phyloP scores from a whole-genome alignment of 2,329 filamentous ascomycete species.

The Coniochaeta sp. region DNA sequence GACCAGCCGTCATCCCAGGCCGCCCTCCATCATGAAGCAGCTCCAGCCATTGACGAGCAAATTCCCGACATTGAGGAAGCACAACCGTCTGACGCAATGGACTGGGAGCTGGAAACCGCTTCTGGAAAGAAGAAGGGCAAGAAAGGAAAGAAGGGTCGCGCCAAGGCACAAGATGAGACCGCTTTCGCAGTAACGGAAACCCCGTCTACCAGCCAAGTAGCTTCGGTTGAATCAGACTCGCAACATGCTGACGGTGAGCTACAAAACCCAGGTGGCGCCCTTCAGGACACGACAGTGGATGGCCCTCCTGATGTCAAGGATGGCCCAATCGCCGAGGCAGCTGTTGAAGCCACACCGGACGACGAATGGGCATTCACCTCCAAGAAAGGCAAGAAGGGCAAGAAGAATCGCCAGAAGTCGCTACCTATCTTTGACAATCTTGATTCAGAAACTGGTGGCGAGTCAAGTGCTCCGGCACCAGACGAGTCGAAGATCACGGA shows the following conservation, averaged over 20 bases:
- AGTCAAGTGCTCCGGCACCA: not conserved
- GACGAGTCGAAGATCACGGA: not conserved
- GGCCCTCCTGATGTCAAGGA: conserved; percentile 11
- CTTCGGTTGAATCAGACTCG: not conserved
- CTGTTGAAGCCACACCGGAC: conserved; percentile 3
- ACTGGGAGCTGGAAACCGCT: conserved; percentile 16
- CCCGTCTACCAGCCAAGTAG: not conserved
- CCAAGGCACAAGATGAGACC: not conserved
- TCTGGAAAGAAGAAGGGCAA: conserved; percentile 23
- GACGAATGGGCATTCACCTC: not conserved
- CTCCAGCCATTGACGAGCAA: not conserved
- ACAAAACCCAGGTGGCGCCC: conserved; percentile 4
- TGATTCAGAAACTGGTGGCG: conserved; percentile 1
- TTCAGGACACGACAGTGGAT: conserved; percentile 5
- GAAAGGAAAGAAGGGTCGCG: conserved; percentile 10
- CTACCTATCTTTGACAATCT: conserved; percentile 5
- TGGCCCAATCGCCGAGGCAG: not conserved
- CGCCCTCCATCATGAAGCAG: not conserved
- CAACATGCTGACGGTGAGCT: conserved; percentile 8
- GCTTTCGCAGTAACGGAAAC: not conserved
- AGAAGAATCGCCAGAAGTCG: not conserved
- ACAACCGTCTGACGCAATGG: conserved; percentile 11
- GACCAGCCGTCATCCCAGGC: not conserved
- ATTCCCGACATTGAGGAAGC: not conserved
- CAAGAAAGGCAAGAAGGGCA: conserved; percentile 7